A percentile compares a stretch with the other conserved stretches of the same genome.
These are phyloP conservation scores for Zopfia rhizophila DNA, from an alignment of 2,329 filamentous ascomycete genomes.

Conservation along the genomic window DNA sequence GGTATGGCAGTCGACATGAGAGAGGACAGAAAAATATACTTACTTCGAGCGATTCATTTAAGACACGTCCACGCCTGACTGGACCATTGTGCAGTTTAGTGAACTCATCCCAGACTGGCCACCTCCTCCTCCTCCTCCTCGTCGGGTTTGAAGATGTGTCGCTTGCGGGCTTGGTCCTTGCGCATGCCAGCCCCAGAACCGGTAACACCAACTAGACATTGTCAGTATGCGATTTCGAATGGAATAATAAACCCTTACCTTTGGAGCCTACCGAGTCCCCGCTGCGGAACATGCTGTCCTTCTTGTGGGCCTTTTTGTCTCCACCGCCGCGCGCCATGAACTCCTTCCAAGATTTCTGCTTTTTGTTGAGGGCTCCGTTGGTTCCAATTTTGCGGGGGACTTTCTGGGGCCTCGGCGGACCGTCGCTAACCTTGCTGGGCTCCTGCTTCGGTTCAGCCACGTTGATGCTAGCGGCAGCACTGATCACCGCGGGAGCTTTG, in stretches of 20 bases:
- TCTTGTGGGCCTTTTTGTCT: slow-evolving; percentile 77
- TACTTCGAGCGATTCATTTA: too few relatives aligned
- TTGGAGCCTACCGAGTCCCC: slow-evolving; percentile 85
- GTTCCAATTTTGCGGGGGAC: slow-evolving; percentile 83
- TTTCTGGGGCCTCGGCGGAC: slow-evolving; percentile 75
- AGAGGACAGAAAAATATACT: too few relatives aligned
- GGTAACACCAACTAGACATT: slow-evolving; percentile 83
- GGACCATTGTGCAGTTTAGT: too few relatives aligned
- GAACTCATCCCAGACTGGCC: slow-evolving; percentile 5
- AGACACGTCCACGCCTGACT: too few relatives aligned
- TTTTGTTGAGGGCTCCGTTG: slow-evolving; percentile 88
- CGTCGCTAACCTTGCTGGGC: too few relatives aligned
- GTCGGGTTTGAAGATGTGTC: slow-evolving; percentile 75
- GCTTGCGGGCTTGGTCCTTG: slow-evolving; percentile 83
- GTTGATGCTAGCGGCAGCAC: slow-evolving; percentile 73
- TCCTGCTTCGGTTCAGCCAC: slow-evolving; percentile 71
- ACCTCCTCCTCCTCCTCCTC: slow-evolving; percentile 30
- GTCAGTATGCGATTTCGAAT: slow-evolving; percentile 33
- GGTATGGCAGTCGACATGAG: too few relatives aligned
- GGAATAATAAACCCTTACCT: slow-evolving; percentile 67
- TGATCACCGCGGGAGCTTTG: slow-evolving; percentile 65
- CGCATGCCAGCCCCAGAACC: slow-evolving; percentile 96
- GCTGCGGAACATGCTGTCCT: slow-evolving; percentile 97
- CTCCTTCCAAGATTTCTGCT: slow-evolving; percentile 94
- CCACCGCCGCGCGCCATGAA: slow-evolving; percentile 80